A percentile compares a stretch with the other conserved stretches of the same genome.
Evolutionary conservation across 495 filamentous ascomycete genomes (phyloP).

Genomic region (Neurospora sp.): DNA sequence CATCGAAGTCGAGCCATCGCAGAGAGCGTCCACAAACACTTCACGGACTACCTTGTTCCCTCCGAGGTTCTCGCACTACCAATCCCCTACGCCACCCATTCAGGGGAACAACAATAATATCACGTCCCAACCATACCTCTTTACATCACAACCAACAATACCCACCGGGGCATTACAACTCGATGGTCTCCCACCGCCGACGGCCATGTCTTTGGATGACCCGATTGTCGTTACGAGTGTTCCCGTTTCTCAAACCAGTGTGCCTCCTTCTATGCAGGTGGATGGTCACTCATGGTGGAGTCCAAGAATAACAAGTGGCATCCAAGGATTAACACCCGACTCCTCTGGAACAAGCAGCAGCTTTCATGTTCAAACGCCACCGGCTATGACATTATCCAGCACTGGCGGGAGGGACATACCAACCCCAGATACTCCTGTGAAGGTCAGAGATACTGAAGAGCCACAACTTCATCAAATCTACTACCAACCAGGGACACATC

Average conservation of each 20-base stretch:
- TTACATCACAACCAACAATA: slow-evolving; percentile 8
- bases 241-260: slow-evolving; percentile 4
- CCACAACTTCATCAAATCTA: background rate
- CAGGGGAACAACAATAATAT: slow-evolving; percentile 1
- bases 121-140: slow-evolving; percentile 11
- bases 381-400: background rate
- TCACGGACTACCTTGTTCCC: slow-evolving; percentile 20
- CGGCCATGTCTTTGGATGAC: slow-evolving; percentile 20
- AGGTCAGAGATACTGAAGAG: background rate
- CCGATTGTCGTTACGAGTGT: slow-evolving; percentile 1
- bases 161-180: slow-evolving; percentile 1
- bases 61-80: slow-evolving; percentile 4
- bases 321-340: slow-evolving; percentile 8
- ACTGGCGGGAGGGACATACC: background rate
- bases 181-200: background rate
- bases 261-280: slow-evolving; percentile 2
- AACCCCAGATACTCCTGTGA: background rate
- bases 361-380: slow-evolving; percentile 5
- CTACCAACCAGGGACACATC: background rate
- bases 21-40: slow-evolving; percentile 16
- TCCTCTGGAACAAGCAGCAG: slow-evolving; percentile 1
- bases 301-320: slow-evolving; percentile 5
- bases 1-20: slow-evolving; percentile 10
- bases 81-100: slow-evolving; percentile 1
- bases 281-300: slow-evolving; percentile 16